Base-by-base conservation (phyloP, 148 eudicot species). In the Dysphania ambrosioides region DNA sequence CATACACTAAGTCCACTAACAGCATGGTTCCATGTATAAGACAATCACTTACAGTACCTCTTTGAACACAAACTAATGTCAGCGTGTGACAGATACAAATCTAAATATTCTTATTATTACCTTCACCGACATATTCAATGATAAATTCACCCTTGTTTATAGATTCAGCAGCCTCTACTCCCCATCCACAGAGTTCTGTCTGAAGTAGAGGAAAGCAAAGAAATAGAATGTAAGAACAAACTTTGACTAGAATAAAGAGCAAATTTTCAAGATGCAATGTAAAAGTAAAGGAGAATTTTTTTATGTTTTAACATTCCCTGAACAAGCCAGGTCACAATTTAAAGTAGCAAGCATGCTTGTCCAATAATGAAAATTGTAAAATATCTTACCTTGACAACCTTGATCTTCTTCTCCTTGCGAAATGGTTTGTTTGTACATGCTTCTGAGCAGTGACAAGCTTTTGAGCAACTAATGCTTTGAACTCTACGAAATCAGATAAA, bases 131-230 rank as follows among this genome's bases (percentile, higher is more conserved):
- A 87, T 95, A 90, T 83, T 88, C 92, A 31, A 88, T 85, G 70
- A 90, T 74, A 72, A 90, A 90, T 31, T 90, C 94, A 5, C 91
- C 91, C 76, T 90, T 81, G 68, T 76, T 86, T 23, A 90, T 82
- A 26, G 80, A 27, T 85, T 86, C 89, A 77, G 86, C 86, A 55
- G 91, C 91, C 84, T 86, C 88, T 62, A 82, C 90, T 77, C 94
- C 94, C 98, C 97, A 91, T 41, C 97, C 98, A 80, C 98, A 93
- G 71, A 73, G 81, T 81, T 87, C 91, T 13, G 98, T 95, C 98
- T 95, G 75, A 30, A 63, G 15, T 15, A 73, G 69, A 71, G 29
- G 58, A 32, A 49, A 68, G 21, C 23, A 41, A 24, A 12, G 31
- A 73, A 21, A 36, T 23, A 63, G 62, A 6, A 38, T 29, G 66